A percentile compares a stretch with the other conserved stretches of the same genome.
These are phyloP conservation scores for Arthrobotrys iridis DNA, from an alignment of 2,329 filamentous ascomycete species.

Conservation along the genomic window DNA sequence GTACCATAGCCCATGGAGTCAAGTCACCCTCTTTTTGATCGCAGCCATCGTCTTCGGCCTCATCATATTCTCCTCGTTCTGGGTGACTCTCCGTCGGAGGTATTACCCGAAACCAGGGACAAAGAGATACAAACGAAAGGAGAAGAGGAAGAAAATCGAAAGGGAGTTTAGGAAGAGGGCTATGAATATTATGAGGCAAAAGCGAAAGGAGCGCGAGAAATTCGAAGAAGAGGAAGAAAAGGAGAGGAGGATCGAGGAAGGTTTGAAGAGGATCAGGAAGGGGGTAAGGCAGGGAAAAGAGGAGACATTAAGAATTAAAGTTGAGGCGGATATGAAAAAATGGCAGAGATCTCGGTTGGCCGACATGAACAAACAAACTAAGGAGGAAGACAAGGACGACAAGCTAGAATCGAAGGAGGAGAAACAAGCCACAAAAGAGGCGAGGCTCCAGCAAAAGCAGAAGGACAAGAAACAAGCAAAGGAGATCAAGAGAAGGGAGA, in stretches of 20 bases:
- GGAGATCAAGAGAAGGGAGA: neutral
- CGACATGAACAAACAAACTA: too few relatives aligned
- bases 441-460: too few relatives aligned
- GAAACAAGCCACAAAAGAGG: neutral
- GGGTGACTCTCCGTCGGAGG: neutral
- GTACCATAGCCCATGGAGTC: too few relatives aligned
- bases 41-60: neutral
- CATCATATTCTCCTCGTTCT: neutral
- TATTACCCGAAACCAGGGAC: neutral
- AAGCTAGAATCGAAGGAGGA: neutral
- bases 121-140: neutral
- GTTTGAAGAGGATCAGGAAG: neutral
- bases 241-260: neutral
- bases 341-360: too few relatives aligned
- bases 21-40: too few relatives aligned
- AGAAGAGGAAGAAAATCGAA: neutral
- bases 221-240: neutral
- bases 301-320: neutral
- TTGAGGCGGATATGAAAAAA: neutral
- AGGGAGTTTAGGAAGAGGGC: neutral
- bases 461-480: too few relatives aligned
- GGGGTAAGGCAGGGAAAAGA: neutral
- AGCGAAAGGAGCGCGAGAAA: neutral
- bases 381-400: too few relatives aligned
- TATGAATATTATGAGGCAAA: neutral